Evolutionary conservation across 73 alveolate species (phyloP), one percentile per base, ranked within the genome.

Genomic region (Paramecium caudatum): DNA sequence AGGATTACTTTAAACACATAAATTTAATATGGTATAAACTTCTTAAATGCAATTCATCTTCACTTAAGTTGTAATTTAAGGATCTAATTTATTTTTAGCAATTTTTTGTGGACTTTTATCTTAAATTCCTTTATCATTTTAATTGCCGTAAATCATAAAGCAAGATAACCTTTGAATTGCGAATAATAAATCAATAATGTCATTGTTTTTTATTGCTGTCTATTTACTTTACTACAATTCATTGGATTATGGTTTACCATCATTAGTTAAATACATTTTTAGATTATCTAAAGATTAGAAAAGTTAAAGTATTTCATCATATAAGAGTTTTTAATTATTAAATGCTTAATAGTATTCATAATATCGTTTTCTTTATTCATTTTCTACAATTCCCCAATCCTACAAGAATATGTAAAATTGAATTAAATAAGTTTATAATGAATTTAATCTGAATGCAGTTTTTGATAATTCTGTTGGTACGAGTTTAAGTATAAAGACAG

Each of bases 71-170:
- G 45, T 55, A 19, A 55, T 19, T 16, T 12, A 4, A n/a, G 88
- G 88, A 45, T 74, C 88, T 45, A 74, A 74, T 74, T 74, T 74
- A 32, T 41, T 41, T 34, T 74, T 74, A 43, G 88, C 88, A 16
- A 74, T 74, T 45, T 74, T 74, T 74, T 45, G 43, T 2, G 88
- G 88, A 74, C 88, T 74, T 39, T 74, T 74, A 0, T 74, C 88
- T 19, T 8, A n/a, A 43, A 74, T 74, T 12, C 33, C 3, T 45
- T 74, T 39, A 0, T 17, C 32, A 4, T 39, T 21, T 0, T 74
- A 47, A 23, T 74, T 43, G 36, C 88, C 88, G 12, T 39, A 74
- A 3, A 74, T 74, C 88, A 74, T 74, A 74, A 45, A 74, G 43
- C 43, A 17, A 43, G 39, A 37, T 8, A 74, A 37, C 19, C 47